phyloP scores from a whole-genome alignment of 805 yeast species.

The Kluyveromyces dobzhanskii region DNA sequence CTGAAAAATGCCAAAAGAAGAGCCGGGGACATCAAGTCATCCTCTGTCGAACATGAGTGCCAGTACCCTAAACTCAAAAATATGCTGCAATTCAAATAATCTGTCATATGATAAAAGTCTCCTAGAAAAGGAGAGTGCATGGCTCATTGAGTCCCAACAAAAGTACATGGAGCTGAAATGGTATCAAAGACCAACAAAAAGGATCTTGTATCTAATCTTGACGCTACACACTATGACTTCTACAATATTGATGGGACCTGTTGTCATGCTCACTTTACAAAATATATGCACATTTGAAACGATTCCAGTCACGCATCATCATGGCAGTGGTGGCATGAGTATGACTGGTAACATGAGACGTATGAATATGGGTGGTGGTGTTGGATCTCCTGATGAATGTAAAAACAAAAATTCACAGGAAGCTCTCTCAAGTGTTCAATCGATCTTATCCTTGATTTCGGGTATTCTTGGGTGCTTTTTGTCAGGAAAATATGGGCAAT shows the following conservation, averaged over 20 bases:
- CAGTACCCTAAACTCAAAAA: too few relatives aligned
- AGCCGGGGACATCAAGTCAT: too few relatives aligned
- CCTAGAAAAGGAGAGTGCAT: neutral
- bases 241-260: constrained; percentile 13
- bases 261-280: constrained; percentile 12
- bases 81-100: too few relatives aligned
- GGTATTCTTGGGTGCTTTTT: constrained; percentile 43
- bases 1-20: too few relatives aligned
- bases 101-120: neutral
- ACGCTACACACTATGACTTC: constrained; percentile 11
- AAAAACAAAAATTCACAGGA: constrained; percentile 30
- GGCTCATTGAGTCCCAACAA: constrained; percentile 5
- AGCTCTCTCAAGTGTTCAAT: constrained; percentile 40
- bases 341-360: constrained; percentile 8
- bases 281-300: constrained; percentile 6
- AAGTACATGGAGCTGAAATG: constrained; percentile 1
- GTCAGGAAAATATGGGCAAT: constrained; percentile 52
- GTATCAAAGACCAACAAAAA: constrained; percentile 12
- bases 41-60: too few relatives aligned
- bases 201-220: constrained; percentile 8
- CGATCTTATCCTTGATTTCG: constrained; percentile 33
- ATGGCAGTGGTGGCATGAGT: constrained; percentile 7
- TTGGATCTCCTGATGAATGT: neutral
- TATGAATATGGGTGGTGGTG: constrained; percentile 1
- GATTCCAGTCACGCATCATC: neutral